Evolutionary conservation across 495 filamentous ascomycete genomes (phyloP).

Genomic region (Aspergillus panamensis): DNA sequence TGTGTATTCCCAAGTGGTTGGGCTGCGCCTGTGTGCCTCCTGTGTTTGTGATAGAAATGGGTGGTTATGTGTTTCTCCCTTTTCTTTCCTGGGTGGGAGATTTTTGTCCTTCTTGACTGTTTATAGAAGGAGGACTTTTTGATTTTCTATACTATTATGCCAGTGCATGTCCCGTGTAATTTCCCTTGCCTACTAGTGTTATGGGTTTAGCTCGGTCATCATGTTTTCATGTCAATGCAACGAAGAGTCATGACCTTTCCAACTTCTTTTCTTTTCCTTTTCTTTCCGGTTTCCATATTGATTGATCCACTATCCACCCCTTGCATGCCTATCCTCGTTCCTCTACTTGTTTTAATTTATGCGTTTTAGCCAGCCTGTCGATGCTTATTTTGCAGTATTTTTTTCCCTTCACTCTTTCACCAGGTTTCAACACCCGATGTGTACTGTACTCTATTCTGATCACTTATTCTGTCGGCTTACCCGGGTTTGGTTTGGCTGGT

Average conservation of each 20-base stretch:
- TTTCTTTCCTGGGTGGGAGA: conserved; percentile 18
- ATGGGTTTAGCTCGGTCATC: conserved; percentile 30
- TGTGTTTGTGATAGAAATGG: conserved; percentile 21
- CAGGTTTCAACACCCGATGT: background rate
- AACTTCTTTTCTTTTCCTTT: conserved; percentile 22
- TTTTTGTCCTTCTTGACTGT: conserved; percentile 26
- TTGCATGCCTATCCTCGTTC: conserved; percentile 1
- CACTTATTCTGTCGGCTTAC: background rate
- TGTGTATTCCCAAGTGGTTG: conserved; percentile 10
- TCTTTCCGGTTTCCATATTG: conserved; percentile 15
- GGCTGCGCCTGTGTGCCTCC: conserved; percentile 21
- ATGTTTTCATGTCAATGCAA: conserved; percentile 46
- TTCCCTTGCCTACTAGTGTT: conserved; percentile 21
- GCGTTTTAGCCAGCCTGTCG: background rate
- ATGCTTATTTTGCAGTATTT: background rate
- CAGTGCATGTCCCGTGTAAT: conserved; percentile 25
- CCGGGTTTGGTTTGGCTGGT: too few species aligned
- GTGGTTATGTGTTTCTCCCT: conserved; percentile 35
- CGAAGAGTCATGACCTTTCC: conserved; percentile 43
- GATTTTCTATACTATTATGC: conserved; percentile 24
- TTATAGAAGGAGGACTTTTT: conserved; percentile 33
- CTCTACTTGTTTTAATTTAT: conserved; percentile 5
- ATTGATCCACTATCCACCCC: conserved; percentile 8
- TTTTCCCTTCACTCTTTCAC: background rate
- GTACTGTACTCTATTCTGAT: background rate